Evolutionary conservation across 345 rosid species (phyloP).

Genomic region (Dipteronia sinensis): DNA sequence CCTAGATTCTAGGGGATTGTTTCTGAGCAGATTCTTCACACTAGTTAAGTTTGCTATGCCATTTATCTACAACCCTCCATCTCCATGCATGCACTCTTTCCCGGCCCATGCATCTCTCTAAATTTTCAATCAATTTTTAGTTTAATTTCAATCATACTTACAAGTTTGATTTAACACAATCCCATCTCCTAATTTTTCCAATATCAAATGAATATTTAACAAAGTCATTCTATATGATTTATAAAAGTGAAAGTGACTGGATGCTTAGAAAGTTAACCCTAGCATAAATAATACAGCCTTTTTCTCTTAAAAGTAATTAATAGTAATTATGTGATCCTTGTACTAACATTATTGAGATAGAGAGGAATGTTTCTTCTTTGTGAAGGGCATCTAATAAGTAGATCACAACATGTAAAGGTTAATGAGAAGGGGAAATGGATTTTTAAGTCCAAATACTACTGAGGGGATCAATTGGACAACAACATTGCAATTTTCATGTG

Average conservation of each 20-base stretch:
- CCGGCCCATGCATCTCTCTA: constrained; percentile 2
- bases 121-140: background rate
- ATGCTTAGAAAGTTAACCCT: constrained; percentile 5
- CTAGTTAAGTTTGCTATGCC: background rate
- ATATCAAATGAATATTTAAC: background rate
- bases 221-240: background rate
- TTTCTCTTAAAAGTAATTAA: background rate
- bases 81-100: constrained; percentile 16
- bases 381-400: background rate
- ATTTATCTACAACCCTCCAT: background rate
- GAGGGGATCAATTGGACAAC: background rate
- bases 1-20: constrained; percentile 26
- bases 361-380: background rate
- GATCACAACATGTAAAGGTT: background rate
- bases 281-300: background rate
- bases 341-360: background rate
- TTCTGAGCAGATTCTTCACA: constrained; percentile 9
- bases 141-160: background rate
- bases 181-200: background rate
- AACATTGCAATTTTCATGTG: background rate
- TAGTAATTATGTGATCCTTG: constrained; percentile 11
- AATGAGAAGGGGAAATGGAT: background rate
- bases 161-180: background rate
- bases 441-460: background rate
- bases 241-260: background rate